Evolutionary conservation across 768 basidiomycete genomes (phyloP), one percentile per base, ranked within the genome.

Genomic region (Guyanaporus albipodus): DNA sequence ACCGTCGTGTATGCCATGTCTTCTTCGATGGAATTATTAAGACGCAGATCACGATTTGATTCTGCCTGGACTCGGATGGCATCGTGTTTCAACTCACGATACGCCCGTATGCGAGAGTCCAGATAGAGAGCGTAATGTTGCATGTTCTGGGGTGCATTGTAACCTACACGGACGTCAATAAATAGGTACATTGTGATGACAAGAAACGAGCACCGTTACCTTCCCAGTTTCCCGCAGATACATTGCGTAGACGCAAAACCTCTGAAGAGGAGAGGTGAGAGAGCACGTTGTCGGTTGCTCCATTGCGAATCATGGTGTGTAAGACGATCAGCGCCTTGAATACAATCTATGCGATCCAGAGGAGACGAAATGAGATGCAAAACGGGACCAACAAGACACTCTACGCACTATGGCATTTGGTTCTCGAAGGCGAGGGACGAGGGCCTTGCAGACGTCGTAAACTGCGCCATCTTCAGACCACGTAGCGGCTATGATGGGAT

Each of bases 241-340:
- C 85, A 55, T 92, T 91, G 47, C 80, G 77, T 46, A 98, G 69
- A 46, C 83, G 78, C 27, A 98, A 70, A n/a, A 91, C 75, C 55
- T 95, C 90, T 2, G 82, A 77, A 27, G 83, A 78, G 6, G 90
- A 84, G 31, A 98, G 78, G 67, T 92, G 86, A 11, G 79, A 73
- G 17, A 97, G 77, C 11, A 97, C 80, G 62, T 93, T 91, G 72
- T 98, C 93, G 6, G 94, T 96, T 3, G 89, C 78, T n/a, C 96
- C 96, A 51, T 90, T 91, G 22, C 96, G 83, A 63, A 98, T 89
- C 90, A 99, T 92, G 26, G 85, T 91, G 64, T 99, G 96, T 7
- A 98, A 73, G 4, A 95, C 91, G 57, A 99, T 85, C 55, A 98
- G 73, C 0, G 93, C 92, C 63, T 99, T 99, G 80, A 98, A 97